Conservation (phyloP, 108 stramenopile species). For the Hondaea fermentalgiana region DNA sequence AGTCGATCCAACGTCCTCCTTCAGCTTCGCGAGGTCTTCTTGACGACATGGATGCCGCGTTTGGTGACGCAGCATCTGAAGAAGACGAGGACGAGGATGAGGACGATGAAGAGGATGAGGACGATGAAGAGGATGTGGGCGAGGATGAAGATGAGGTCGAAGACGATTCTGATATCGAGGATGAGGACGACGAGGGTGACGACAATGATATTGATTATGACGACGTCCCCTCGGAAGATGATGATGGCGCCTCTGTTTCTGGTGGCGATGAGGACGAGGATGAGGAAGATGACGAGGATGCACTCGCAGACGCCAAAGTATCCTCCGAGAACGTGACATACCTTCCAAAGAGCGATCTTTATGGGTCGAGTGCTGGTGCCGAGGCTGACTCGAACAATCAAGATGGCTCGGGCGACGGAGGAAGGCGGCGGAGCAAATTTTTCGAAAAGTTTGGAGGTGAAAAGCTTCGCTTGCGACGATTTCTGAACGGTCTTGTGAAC, state of each 20-base stretch:
- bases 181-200: background rate
- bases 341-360: background rate
- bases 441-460: background rate
- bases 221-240: background rate
- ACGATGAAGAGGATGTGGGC: background rate
- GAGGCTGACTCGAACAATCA: background rate
- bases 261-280: background rate
- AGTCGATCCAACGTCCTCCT: background rate
- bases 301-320: background rate
- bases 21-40: too few species aligned
- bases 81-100: background rate
- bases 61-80: background rate
- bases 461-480: background rate
- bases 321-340: background rate
- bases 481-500: background rate
- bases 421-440: background rate
- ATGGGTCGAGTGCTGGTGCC: background rate
- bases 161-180: background rate
- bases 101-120: background rate
- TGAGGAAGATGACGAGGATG: background rate
- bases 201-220: background rate
- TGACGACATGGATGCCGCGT: background rate
- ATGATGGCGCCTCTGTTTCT: background rate
- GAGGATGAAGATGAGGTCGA: background rate
- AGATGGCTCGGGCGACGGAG: background rate